Conservation (phyloP, 2,329 filamentous ascomycete species). For the Diaporthe citriasiana region DNA sequence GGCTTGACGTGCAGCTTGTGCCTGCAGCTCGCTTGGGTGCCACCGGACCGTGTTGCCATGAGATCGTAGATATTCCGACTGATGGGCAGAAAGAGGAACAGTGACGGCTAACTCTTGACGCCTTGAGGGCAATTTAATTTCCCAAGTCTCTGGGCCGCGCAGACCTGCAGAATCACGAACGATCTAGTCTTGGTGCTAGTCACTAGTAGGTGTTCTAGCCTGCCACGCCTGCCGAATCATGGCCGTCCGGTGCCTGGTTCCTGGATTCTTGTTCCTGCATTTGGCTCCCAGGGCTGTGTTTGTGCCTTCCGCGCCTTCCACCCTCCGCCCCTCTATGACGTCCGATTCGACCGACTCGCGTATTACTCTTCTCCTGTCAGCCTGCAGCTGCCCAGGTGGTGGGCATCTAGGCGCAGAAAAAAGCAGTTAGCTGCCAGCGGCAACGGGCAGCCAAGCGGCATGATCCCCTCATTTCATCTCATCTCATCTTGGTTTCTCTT, state of each 20-base stretch:
- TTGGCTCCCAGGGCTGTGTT: conserved; percentile 11
- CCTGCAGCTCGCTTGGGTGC: conserved; percentile 3
- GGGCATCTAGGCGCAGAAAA: not conserved
- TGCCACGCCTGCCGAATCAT: conserved; percentile 11
- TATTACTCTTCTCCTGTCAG: conserved; percentile 26
- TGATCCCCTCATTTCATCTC: conserved; percentile 19
- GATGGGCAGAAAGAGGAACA: no score
- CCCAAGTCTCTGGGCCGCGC: conserved; percentile 27
- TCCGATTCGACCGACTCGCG: conserved; percentile 32
- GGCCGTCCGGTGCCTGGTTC: conserved; percentile 26
- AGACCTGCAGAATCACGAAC: not conserved
- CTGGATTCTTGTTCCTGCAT: conserved; percentile 30
- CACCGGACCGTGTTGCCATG: conserved; percentile 21
- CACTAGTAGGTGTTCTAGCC: conserved; percentile 14
- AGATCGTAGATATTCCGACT: not conserved
- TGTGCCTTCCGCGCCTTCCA: not conserved
- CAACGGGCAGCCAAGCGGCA: conserved; percentile 3
- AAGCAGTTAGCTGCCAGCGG: conserved; percentile 3
- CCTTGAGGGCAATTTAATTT: conserved; percentile 5
- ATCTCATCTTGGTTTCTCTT: not conserved
- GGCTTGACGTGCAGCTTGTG: conserved; percentile 16
- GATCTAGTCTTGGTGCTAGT: not conserved
- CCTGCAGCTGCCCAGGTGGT: conserved; percentile 3
- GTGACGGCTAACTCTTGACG: not conserved
- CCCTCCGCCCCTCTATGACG: conserved; percentile 2